Conservation (phyloP, 1,284 basidiomycete species). For the Irpex sp. region DNA sequence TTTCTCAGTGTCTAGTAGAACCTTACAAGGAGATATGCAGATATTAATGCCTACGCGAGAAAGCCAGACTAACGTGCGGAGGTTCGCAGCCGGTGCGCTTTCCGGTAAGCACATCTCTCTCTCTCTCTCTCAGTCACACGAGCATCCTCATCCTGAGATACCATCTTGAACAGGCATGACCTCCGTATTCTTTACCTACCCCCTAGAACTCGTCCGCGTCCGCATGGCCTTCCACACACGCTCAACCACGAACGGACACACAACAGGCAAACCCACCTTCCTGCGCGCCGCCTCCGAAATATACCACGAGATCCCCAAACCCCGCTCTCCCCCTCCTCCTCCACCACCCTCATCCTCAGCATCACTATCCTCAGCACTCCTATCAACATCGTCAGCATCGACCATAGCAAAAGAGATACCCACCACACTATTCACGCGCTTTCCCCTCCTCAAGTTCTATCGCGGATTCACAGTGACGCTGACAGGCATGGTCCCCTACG, state of each 20-base stretch:
- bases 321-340: not conserved
- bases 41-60: slow-evolving; percentile 82
- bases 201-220: slow-evolving; percentile 92
- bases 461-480: slow-evolving; percentile 94
- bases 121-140: slow-evolving; percentile 2
- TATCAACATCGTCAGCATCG: slow-evolving; percentile 35
- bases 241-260: slow-evolving; percentile 10
- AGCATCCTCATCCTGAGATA: not conserved
- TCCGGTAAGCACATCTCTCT: slow-evolving; percentile 57
- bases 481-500: slow-evolving; percentile 93
- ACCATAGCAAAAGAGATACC: not conserved
- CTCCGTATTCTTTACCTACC: slow-evolving; percentile 92
- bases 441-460: slow-evolving; percentile 80
- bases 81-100: slow-evolving; percentile 86
- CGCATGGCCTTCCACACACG: slow-evolving; percentile 90
- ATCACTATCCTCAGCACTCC: slow-evolving; percentile 37
- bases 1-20: too few species aligned
- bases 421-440: not conserved
- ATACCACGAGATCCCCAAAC: slow-evolving; percentile 59
- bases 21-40: slow-evolving; percentile 25
- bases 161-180: slow-evolving; percentile 60
- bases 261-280: slow-evolving; percentile 7
- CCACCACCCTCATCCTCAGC: slow-evolving; percentile 18
- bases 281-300: slow-evolving; percentile 37
- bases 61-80: slow-evolving; percentile 75